Base-by-base conservation (phyloP, 257 asterid species). In the Datura wrightii region DNA sequence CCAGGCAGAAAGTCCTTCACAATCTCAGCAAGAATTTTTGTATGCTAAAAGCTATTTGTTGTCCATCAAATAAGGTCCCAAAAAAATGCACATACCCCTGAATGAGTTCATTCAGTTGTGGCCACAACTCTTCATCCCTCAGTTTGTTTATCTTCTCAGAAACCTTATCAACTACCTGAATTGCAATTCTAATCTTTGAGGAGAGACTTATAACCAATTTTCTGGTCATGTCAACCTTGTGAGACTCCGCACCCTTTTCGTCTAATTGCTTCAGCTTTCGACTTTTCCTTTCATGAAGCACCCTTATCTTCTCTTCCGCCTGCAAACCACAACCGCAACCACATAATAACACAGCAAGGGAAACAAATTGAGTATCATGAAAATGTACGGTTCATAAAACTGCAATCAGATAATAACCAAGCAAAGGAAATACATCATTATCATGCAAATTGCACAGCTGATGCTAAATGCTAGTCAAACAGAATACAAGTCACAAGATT, bases 121-220 rank as follows among this genome's bases (percentile, higher is more conserved):
- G 98, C 99, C 99, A 96, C 87, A 94, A 87, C 67, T 94, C 99
- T 56, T 94, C 95, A 53, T 96, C 99, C 87, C 99, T 93, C 93
- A 96, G 85, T 76, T 19, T 88, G 88, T 93, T 93, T 86, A 96
- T 94, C 93, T 87, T 93, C 91, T 89, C 97, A 10, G 99, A 96
- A 83, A 94, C 91, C 89, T 91, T 94, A 91, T 96, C 99, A 72
- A 94, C 99, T 11, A 93, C 93, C 89, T 96, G 98, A 87, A 96
- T 96, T n/a, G 98, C 94, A 60, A 97, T 93, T 87, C 91, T 89
- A 36, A 97, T 94, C 87, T 93, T 97, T 72, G 99, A 92, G 83
- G 98, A 95, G 74, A 97, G 92, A 83, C 92, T 89, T 87, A 93
- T 86, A 84, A 97, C 96, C 83, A 92, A 52, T 63, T 89, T 87